Base-by-base conservation (phyloP, 2,329 filamentous ascomycete species). In the Aspergillus glaucus region DNA sequence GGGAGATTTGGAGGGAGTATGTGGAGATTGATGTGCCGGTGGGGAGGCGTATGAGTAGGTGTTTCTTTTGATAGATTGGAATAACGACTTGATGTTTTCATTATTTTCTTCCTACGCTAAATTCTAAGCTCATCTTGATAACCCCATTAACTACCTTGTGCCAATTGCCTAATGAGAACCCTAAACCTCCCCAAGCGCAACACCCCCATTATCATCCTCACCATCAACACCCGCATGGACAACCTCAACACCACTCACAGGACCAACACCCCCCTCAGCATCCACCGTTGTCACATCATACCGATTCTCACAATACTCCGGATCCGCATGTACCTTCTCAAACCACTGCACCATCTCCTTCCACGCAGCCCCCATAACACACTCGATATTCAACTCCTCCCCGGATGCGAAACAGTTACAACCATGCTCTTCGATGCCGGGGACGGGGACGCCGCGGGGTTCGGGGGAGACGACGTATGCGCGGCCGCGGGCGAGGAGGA, bases 351-450 rank as follows among this genome's bases (percentile, higher is more conserved):
- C 65, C 22, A 87, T 77, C 2, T 71, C 64, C 10, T 62, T 57
- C 53, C 80, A 77, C 0, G 79, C 77, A 9, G 63, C 64, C 10
- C 85, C 72, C 46, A 91, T 75, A 52, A 88, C 77, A 34, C 74
- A 72, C 64, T 94, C 87, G 6, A 71, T 70, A 59, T 81, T 74
- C 30, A 74, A 62, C 1, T 68, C 58, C 52, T 86, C 81, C 3
- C 85, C 85, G 1, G 84, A 79, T n/a, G 85, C 84, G 66, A 85
- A 86, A 52, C 82, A 78, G 4, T 86, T 85, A 54, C 81, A 86
- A 4, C 85, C 85, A 40, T 79, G 72, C 8, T 78, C 77, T 1
- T 73, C 61, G 1, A 78, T 71, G 0, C 79, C 78, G 0, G 78
- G 70, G 6, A 88, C 65, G 1, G 77, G 76, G 1, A 70, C 74